phyloP scores from a whole-genome alignment of 148 eudicot genomes.

The Suaeda aralocaspica region DNA sequence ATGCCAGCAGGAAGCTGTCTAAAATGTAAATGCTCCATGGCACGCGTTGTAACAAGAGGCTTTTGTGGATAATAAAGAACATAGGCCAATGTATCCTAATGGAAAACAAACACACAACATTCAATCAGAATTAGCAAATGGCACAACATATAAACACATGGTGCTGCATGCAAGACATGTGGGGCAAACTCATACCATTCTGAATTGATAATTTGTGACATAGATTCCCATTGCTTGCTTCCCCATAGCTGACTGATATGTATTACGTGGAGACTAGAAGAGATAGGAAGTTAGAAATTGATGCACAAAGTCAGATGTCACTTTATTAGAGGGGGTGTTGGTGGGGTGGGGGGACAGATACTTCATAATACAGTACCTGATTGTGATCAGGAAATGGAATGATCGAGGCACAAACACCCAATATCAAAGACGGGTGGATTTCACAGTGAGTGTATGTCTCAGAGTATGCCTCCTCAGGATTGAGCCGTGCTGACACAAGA shows the following conservation, averaged over 20 bases:
- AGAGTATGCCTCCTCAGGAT: slow-evolving; percentile 87
- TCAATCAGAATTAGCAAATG: not conserved
- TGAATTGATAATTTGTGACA: slow-evolving; percentile 94
- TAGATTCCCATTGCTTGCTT: slow-evolving; percentile 99
- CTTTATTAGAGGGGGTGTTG: not conserved
- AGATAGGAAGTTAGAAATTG: slow-evolving; percentile 24
- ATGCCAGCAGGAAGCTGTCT: slow-evolving; percentile 99
- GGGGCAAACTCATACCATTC: slow-evolving; percentile 56
- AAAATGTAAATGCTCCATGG: slow-evolving; percentile 98
- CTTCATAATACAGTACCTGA: slow-evolving; percentile 41
- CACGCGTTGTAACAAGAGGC: slow-evolving; percentile 97
- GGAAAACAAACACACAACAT: not conserved
- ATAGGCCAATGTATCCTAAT: slow-evolving; percentile 93
- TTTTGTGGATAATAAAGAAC: slow-evolving; percentile 97
- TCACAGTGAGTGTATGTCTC: slow-evolving; percentile 98
- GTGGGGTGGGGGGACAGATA: not conserved
- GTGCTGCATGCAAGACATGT: not conserved
- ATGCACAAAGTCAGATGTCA: not conserved
- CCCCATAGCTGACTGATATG: slow-evolving; percentile 99
- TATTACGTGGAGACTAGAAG: slow-evolving; percentile 94
- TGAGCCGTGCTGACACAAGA: slow-evolving; percentile 71
- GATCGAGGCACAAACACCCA: slow-evolving; percentile 99
- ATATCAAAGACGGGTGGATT: slow-evolving; percentile 90
- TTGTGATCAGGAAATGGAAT: slow-evolving; percentile 99
- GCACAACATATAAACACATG: not conserved